Evolutionary conservation across 2,329 filamentous ascomycete genomes (phyloP).

Genomic region (Diaporthe sp.): DNA sequence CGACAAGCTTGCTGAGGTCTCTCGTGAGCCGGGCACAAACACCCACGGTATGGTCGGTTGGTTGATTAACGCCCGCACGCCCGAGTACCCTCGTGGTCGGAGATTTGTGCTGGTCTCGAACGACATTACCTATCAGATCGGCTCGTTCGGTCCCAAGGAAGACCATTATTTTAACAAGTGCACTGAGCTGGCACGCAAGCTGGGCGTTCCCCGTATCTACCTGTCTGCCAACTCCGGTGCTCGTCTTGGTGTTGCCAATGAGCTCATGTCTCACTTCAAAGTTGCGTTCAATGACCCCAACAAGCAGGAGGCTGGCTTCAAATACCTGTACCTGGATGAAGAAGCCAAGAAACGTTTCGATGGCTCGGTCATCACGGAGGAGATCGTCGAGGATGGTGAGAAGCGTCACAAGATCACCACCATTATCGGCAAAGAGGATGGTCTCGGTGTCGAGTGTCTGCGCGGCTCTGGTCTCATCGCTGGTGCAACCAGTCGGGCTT

Average conservation of each 20-base stretch:
- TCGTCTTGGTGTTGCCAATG: slow-evolving; percentile 95
- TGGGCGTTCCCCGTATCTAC: slow-evolving; percentile 97
- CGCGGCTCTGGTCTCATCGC: slow-evolving; percentile 98
- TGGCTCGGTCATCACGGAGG: slow-evolving; percentile 89
- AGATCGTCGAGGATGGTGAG: slow-evolving; percentile 88
- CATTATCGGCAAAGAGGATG: slow-evolving; percentile 92
- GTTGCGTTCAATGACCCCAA: slow-evolving; percentile 92
- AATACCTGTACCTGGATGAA: slow-evolving; percentile 94
- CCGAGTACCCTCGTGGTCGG: slow-evolving; percentile 92
- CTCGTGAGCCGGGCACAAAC: slow-evolving; percentile 95
- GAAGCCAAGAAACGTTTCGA: slow-evolving; percentile 90
- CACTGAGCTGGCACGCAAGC: slow-evolving; percentile 92
- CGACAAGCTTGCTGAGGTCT: slow-evolving; percentile 92
- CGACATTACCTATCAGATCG: slow-evolving; percentile 99
- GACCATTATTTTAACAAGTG: slow-evolving; percentile 99
- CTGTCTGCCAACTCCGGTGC: slow-evolving; percentile 99
- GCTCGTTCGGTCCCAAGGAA: slow-evolving; percentile 95
- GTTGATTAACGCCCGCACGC: slow-evolving; percentile 94
- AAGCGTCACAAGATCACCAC: slow-evolving; percentile 94
- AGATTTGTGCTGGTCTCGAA: slow-evolving; percentile 98
- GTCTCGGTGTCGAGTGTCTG: slow-evolving; percentile 96
- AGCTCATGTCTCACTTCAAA: slow-evolving; percentile 96
- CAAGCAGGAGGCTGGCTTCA: slow-evolving; percentile 91
- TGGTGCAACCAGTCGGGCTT: slow-evolving; percentile 95
- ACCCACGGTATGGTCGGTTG: slow-evolving; percentile 98